These are phyloP conservation scores for Skeletonema marinoi DNA, from an alignment of 108 stramenopile species.

Conservation along the genomic window DNA sequence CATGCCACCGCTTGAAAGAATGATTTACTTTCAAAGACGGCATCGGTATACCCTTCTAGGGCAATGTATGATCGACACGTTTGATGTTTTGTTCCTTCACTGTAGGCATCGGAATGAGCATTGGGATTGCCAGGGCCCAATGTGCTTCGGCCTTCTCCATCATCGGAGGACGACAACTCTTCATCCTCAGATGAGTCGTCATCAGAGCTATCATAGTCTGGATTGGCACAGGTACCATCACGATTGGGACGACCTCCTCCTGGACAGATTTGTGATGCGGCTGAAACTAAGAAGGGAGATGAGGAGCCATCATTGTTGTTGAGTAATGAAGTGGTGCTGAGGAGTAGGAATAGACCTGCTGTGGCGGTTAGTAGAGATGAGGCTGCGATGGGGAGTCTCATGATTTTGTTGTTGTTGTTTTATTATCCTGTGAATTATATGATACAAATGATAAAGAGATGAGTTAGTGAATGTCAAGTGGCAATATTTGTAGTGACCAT, in stretches of 20 bases:
- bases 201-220: neutral
- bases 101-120: constrained; percentile 6
- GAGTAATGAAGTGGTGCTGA: neutral
- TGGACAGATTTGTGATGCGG: constrained; percentile 10
- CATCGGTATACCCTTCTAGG: neutral
- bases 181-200: neutral
- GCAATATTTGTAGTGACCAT: too few relatives aligned
- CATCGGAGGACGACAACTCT: neutral
- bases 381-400: constrained; percentile 29
- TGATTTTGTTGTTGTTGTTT: neutral
- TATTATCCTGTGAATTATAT: too few relatives aligned
- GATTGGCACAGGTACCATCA: constrained; percentile 24
- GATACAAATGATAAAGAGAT: too few relatives aligned
- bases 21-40: constrained; percentile 1
- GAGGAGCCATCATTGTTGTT: neutral
- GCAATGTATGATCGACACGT: constrained; percentile 7
- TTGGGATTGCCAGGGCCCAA: constrained; percentile 27
- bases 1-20: constrained; percentile 11
- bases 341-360: constrained; percentile 18
- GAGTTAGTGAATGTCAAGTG: too few relatives aligned
- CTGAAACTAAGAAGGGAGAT: neutral
- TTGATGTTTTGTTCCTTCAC: too few relatives aligned
- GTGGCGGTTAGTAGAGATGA: constrained; percentile 31
- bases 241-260: constrained; percentile 23
- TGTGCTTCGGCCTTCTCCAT: constrained; percentile 7